Evolutionary conservation across 2,329 filamentous ascomycete species (phyloP).

Genomic region (Monosporascus sp.): DNA sequence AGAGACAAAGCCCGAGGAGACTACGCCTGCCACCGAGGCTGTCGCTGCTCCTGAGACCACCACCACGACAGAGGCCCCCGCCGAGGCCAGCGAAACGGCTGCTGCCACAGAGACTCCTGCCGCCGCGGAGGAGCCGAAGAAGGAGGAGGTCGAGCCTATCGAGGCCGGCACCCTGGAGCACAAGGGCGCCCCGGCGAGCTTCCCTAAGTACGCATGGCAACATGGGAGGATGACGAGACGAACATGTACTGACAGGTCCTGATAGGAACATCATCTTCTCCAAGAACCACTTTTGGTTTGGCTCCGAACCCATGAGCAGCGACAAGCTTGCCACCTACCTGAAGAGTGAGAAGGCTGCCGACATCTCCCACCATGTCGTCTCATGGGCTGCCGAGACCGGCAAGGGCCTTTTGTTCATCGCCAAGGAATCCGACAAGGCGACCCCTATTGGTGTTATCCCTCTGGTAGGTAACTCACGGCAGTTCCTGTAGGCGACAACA

Average conservation of each 20-base stretch:
- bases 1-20: constrained; percentile 30
- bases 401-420: constrained; percentile 90
- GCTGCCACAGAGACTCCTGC: constrained; percentile 34
- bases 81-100: constrained; percentile 32
- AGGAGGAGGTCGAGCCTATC: constrained; percentile 59
- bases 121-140: constrained; percentile 35
- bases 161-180: constrained; percentile 82
- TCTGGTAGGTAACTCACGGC: constrained; percentile 55
- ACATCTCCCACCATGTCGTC: constrained; percentile 68
- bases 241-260: constrained; percentile 2
- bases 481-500: background rate
- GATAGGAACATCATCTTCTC: constrained; percentile 77
- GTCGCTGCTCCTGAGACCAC: constrained; percentile 32
- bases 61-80: constrained; percentile 37
- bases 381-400: constrained; percentile 92
- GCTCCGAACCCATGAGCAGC: constrained; percentile 64
- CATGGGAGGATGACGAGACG: background rate
- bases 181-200: constrained; percentile 77
- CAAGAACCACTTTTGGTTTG: constrained; percentile 92
- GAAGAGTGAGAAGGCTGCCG: constrained; percentile 79
- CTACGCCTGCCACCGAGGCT: constrained; percentile 36
- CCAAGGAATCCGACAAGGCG: constrained; percentile 79
- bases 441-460: constrained; percentile 77
- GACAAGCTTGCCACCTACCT: constrained; percentile 73
- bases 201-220: constrained; percentile 68